Evolutionary conservation across 305 asterid species (phyloP).

Genomic region (Andrographis paniculata): DNA sequence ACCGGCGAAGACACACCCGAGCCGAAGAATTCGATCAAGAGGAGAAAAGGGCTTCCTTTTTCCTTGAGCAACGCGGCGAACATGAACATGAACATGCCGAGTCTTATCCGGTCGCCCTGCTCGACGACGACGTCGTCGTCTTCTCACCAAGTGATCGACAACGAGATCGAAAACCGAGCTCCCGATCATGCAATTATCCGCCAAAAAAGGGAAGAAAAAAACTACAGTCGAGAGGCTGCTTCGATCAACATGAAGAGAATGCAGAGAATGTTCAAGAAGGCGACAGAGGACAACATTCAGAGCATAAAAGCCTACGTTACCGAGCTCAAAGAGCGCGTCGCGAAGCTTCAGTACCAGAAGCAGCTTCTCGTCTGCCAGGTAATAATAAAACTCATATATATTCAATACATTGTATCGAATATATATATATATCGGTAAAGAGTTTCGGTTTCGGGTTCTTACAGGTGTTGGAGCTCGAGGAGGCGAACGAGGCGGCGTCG

Average conservation of each 20-base stretch:
- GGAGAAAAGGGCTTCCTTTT: slow-evolving; percentile 65
- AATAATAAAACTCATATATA: no score
- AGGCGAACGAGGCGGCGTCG: slow-evolving; percentile 50
- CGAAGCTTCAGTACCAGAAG: slow-evolving; percentile 93
- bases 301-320: slow-evolving; percentile 81
- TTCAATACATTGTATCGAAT: no score
- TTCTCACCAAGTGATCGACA: slow-evolving; percentile 36
- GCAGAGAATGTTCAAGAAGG: slow-evolving; percentile 87
- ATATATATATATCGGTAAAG: no score
- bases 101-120: slow-evolving; percentile 72
- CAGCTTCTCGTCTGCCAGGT: slow-evolving; percentile 98
- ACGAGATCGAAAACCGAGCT: slow-evolving; percentile 59
- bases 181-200: slow-evolving; percentile 34
- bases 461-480: slow-evolving; percentile 92
- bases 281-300: slow-evolving; percentile 79
- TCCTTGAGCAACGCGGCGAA: slow-evolving; percentile 60
- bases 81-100: slow-evolving; percentile 70
- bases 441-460: no score
- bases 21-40: slow-evolving; percentile 37
- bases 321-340: slow-evolving; percentile 89
- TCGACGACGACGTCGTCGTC: slow-evolving; percentile 47
- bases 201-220: slow-evolving; percentile 27
- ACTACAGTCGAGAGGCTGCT: slow-evolving; percentile 45
- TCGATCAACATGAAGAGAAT: slow-evolving; percentile 74
- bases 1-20: slow-evolving; percentile 46